Percentiles rank a stretch among this genome's conserved stretches.
Conservation (phyloP, 2,329 filamentous ascomycete genomes). For the Pseudomassariella vexata region DNA sequence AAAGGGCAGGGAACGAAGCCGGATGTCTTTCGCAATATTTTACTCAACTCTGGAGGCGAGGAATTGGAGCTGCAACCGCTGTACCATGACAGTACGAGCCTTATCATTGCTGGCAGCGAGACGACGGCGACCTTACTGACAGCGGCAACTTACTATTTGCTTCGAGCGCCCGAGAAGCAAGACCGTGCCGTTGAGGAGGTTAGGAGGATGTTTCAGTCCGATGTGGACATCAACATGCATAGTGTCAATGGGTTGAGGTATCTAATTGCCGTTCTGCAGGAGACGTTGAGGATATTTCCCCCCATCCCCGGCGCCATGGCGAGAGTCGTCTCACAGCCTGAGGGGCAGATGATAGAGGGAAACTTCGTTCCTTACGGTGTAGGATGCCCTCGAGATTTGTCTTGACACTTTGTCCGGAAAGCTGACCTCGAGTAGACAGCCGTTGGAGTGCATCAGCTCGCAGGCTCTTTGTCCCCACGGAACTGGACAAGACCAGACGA, state of each 20-base stretch:
- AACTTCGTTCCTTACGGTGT: slow-evolving; percentile 1
- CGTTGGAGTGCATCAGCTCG: neutral
- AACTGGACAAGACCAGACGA: neutral
- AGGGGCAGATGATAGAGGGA: neutral
- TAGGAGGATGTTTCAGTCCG: neutral
- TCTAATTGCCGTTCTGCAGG: neutral
- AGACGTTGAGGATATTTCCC: neutral
- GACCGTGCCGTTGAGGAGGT: neutral
- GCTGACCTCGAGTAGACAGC: too few species aligned
- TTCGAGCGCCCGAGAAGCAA: neutral
- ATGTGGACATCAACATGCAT: slow-evolving; percentile 1
- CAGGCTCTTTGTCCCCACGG: neutral
- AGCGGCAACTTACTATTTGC: neutral
- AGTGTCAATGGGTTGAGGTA: neutral
- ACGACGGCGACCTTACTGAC: slow-evolving; percentile 4
- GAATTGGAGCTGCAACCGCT: too few species aligned
- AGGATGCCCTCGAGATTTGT: neutral
- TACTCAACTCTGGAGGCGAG: too few species aligned
- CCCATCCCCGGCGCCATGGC: neutral
- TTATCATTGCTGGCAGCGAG: slow-evolving; percentile 4
- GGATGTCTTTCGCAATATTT: too few species aligned
- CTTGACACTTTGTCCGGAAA: too few species aligned
- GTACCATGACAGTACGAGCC: neutral
- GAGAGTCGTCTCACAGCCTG: neutral
- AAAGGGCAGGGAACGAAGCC: too few species aligned